Percentiles rank a stretch among this genome's conserved stretches.
Conservation (phyloP, 345 rosid genomes). For the Chamaenerion angustifolium region DNA sequence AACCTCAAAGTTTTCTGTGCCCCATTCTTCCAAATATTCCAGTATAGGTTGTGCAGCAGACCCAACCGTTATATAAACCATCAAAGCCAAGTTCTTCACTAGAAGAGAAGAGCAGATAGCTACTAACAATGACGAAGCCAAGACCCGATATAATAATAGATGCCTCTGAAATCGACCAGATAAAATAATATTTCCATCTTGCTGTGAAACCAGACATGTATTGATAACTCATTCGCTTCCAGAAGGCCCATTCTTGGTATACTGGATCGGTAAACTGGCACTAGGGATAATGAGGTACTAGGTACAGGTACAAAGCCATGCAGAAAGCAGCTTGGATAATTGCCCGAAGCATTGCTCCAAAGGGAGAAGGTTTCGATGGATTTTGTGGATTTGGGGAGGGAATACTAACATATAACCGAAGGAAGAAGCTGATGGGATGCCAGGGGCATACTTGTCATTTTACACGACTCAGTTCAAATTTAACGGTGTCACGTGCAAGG, state of each 20-base stretch:
- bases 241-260: conserved; percentile 81
- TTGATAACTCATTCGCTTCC: conserved; percentile 66
- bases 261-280: conserved; percentile 52
- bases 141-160: conserved; percentile 69
- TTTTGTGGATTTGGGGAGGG: no score
- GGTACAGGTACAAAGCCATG: conserved; percentile 69
- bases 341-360: conserved; percentile 52
- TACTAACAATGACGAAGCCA: no score
- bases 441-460: no score
- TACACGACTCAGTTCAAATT: no score
- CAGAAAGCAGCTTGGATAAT: conserved; percentile 63
- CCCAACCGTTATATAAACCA: no score
- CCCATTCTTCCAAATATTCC: conserved; percentile 95
- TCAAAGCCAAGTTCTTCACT: no score
- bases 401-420: no score
- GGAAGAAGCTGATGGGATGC: no score
- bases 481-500: no score
- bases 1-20: conserved; percentile 95
- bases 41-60: conserved; percentile 84
- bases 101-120: no score
- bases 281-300: conserved; percentile 57
- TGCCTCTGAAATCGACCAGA: conserved; percentile 97
- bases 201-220: conserved; percentile 74
- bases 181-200: conserved; percentile 94
- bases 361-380: conserved; percentile 49